These are phyloP conservation scores for Boletales sp. DNA, from an alignment of 768 basidiomycete species.

Conservation along the genomic window DNA sequence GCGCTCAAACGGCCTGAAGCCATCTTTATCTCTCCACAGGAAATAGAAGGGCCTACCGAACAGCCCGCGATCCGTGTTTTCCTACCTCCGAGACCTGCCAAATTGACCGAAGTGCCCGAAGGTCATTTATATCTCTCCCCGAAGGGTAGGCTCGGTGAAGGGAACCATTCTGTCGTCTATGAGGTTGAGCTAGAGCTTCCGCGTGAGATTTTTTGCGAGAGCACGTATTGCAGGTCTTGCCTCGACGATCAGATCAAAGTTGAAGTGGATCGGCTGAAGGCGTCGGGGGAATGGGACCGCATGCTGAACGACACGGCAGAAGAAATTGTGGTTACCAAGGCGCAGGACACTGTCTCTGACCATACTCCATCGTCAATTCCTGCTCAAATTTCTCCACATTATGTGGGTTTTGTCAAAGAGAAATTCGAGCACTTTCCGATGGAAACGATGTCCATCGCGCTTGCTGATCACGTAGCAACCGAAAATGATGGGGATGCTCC, in stretches of 20 bases:
- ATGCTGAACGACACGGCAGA: background rate
- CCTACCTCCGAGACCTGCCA: slow-evolving; percentile 24
- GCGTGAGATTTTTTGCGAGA: slow-evolving; percentile 34
- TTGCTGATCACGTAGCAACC: background rate
- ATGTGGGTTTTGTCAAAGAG: slow-evolving; percentile 7
- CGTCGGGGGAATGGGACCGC: slow-evolving; percentile 13
- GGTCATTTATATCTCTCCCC: slow-evolving; percentile 50
- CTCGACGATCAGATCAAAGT: slow-evolving; percentile 29
- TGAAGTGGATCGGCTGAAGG: slow-evolving; percentile 11
- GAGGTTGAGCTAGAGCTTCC: slow-evolving; percentile 50
- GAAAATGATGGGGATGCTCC: background rate
- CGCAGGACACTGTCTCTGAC: background rate
- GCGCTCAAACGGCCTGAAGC: background rate
- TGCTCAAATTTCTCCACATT: background rate
- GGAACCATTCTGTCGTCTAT: slow-evolving; percentile 51
- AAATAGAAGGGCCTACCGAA: slow-evolving; percentile 21
- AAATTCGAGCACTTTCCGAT: background rate
- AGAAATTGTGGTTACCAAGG: background rate
- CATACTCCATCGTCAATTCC: background rate
- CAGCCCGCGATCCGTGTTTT: slow-evolving; percentile 27
- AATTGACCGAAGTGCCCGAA: slow-evolving; percentile 25
- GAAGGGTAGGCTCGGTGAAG: slow-evolving; percentile 33
- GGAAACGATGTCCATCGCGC: slow-evolving; percentile 1
- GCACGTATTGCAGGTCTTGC: slow-evolving; percentile 38
- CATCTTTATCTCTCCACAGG: slow-evolving; percentile 20